A percentile compares a stretch with the other conserved stretches of the same genome.
Conservation (phyloP, 176 grass and related monocot genomes). For the Aegilops bicornis region DNA sequence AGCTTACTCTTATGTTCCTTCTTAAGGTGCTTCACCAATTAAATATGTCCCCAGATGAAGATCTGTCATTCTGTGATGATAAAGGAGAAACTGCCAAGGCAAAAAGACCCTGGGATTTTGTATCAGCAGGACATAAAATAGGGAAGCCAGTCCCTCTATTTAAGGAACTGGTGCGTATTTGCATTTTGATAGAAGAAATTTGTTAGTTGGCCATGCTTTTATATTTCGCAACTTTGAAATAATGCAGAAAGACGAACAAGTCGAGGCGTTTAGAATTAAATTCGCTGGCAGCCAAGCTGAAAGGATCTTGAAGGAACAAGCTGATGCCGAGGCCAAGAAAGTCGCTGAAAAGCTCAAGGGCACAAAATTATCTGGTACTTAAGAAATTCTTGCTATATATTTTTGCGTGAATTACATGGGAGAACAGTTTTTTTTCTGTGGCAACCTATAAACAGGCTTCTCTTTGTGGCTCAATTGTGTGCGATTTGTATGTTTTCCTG, state of each 20-base stretch:
- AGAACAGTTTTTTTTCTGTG: not conserved
- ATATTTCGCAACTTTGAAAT: slow-evolving; percentile 23
- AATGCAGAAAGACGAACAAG: slow-evolving; percentile 81
- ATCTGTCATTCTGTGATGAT: slow-evolving; percentile 73
- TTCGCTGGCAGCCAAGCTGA: slow-evolving; percentile 92
- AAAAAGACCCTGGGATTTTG: slow-evolving; percentile 78
- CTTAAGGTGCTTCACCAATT: slow-evolving; percentile 68
- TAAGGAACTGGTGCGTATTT: slow-evolving; percentile 73
- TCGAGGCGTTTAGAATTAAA: slow-evolving; percentile 56
- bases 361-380: slow-evolving; percentile 70
- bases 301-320: slow-evolving; percentile 67
- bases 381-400: not conserved
- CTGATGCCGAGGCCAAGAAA: slow-evolving; percentile 65
- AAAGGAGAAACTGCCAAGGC: slow-evolving; percentile 66
- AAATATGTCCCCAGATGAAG: slow-evolving; percentile 62
- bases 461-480: not conserved
- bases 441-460: not conserved
- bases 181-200: not conserved
- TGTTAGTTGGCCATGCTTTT: not conserved
- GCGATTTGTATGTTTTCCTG: not conserved
- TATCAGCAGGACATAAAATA: slow-evolving; percentile 81
- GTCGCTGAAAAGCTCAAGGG: slow-evolving; percentile 69
- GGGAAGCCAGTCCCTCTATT: slow-evolving; percentile 81
- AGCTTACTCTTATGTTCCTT: not conserved
- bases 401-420: not conserved